Evolutionary conservation across 148 eudicot species (phyloP).

Genomic region (Pharnaceum exiguum): DNA sequence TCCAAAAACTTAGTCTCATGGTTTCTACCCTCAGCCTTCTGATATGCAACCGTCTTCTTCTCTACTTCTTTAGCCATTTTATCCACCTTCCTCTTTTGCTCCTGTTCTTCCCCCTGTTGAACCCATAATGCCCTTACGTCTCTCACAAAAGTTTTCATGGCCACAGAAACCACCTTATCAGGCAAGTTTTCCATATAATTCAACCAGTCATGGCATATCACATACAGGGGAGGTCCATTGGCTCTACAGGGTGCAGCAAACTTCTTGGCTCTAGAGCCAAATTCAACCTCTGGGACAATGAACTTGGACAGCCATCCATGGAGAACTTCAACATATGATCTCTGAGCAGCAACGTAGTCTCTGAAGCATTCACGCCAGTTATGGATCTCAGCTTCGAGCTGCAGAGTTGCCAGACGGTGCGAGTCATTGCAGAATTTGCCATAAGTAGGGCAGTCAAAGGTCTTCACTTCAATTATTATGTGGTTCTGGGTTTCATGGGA

Average conservation of each 20-base stretch:
- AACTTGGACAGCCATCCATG: constrained; percentile 89
- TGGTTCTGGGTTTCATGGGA: constrained; percentile 88
- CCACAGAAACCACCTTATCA: constrained; percentile 55
- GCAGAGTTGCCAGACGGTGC: constrained; percentile 82
- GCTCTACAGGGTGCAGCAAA: constrained; percentile 32
- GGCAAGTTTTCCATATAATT: constrained; percentile 61
- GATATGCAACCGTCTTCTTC: constrained; percentile 52
- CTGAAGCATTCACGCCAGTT: constrained; percentile 76
- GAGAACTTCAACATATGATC: constrained; percentile 63
- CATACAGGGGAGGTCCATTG: constrained; percentile 73
- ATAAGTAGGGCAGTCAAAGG: constrained; percentile 67
- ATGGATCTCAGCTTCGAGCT: constrained; percentile 78
- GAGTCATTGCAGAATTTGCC: constrained; percentile 77
- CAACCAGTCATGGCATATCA: constrained; percentile 69
- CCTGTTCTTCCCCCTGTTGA: constrained; percentile 86
- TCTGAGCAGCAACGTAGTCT: constrained; percentile 66
- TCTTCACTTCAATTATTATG: constrained; percentile 76
- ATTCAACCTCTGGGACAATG: constrained; percentile 72
- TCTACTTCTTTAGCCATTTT: constrained; percentile 74
- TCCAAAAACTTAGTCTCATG: constrained; percentile 50
- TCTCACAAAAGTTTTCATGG: constrained; percentile 71
- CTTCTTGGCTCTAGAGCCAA: constrained; percentile 41
- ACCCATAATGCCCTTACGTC: constrained; percentile 66
- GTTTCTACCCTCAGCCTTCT: constrained; percentile 57
- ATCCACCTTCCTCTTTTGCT: constrained; percentile 80